Percentiles rank a stretch among this genome's conserved stretches.
Evolutionary conservation across 2,329 filamentous ascomycete species (phyloP).

Genomic region (Plenodomus lindquistii): DNA sequence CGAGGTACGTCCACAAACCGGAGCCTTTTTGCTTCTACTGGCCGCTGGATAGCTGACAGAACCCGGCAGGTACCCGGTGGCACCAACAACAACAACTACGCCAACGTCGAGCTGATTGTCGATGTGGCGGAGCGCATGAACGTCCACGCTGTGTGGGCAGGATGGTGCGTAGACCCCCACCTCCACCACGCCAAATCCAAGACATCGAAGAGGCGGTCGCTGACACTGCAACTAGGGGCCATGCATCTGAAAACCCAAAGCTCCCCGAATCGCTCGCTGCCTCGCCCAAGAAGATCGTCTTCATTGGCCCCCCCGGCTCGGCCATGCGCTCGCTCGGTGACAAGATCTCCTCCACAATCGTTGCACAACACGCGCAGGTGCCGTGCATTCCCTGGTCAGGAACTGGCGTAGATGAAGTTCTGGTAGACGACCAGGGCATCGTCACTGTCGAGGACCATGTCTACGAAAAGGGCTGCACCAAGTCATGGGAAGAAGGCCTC

Average conservation of each 20-base stretch:
- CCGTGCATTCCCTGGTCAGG: conserved; percentile 99
- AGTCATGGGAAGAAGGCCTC: conserved; percentile 87
- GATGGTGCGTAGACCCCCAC: conserved; percentile 69
- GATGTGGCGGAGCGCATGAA: conserved; percentile 98
- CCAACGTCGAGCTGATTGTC: conserved; percentile 98
- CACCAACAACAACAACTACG: conserved; percentile 99
- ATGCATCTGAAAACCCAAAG: conserved; percentile 98
- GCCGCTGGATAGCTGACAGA: conserved; percentile 19
- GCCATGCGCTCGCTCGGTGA: conserved; percentile 99
- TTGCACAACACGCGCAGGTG: conserved; percentile 93
- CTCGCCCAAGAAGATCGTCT: conserved; percentile 97
- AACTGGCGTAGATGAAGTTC: conserved; percentile 82
- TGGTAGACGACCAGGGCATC: conserved; percentile 78
- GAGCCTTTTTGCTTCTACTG: conserved; percentile 1
- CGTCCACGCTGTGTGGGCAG: conserved; percentile 98
- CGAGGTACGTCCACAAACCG: conserved; percentile 59
- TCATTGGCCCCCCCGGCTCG: conserved; percentile 96
- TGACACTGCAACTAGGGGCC: conserved; percentile 58
- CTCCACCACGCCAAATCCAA: no score
- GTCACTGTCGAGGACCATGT: conserved; percentile 87
- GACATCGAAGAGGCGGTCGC: conserved; percentile 1
- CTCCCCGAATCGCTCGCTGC: conserved; percentile 94
- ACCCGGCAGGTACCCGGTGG: conserved; percentile 78
- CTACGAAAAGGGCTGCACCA: conserved; percentile 89
- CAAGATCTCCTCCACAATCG: conserved; percentile 99